phyloP scores from a whole-genome alignment of 169 alveolate species.

The Plasmodium reichenowi region DNA sequence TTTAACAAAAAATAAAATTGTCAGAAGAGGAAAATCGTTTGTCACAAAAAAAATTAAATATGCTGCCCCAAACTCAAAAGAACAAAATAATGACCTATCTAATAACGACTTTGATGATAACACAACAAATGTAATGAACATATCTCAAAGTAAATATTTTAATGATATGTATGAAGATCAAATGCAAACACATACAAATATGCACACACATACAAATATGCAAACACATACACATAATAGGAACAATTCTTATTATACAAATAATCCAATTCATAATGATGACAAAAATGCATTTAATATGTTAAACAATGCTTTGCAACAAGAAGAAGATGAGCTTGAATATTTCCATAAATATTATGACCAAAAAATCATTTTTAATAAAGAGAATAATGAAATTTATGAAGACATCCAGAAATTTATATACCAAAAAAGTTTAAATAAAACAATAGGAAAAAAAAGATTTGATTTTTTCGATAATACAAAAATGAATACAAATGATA shows the following conservation, averaged over 20 bases:
- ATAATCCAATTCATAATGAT: neutral
- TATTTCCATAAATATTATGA: conserved; percentile 39
- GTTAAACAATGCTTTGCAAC: neutral
- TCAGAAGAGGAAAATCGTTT: conserved; percentile 16
- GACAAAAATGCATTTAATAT: neutral
- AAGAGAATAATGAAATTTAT: conserved; percentile 3
- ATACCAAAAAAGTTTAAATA: conserved; percentile 1
- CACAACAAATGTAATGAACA: conserved; percentile 8
- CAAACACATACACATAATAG: too few species aligned
- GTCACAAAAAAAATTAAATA: conserved; percentile 21
- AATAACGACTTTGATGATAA: conserved; percentile 28
- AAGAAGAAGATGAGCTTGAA: conserved; percentile 16
- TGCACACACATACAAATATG: too few species aligned
- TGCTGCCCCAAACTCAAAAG: conserved; percentile 54
- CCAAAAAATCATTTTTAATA: conserved; percentile 20
- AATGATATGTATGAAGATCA: too few species aligned
- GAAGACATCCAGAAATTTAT: conserved; percentile 18
- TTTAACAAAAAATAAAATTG: conserved; percentile 24
- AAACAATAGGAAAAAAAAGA: neutral
- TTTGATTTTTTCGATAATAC: conserved; percentile 35
- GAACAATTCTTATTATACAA: neutral
- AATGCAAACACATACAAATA: too few species aligned
- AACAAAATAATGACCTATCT: neutral
- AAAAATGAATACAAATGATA: conserved; percentile 15
- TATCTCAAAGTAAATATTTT: neutral